Conservation (phyloP, 2,329 filamentous ascomycete genomes). For the Fusarium chlamydosporum region DNA sequence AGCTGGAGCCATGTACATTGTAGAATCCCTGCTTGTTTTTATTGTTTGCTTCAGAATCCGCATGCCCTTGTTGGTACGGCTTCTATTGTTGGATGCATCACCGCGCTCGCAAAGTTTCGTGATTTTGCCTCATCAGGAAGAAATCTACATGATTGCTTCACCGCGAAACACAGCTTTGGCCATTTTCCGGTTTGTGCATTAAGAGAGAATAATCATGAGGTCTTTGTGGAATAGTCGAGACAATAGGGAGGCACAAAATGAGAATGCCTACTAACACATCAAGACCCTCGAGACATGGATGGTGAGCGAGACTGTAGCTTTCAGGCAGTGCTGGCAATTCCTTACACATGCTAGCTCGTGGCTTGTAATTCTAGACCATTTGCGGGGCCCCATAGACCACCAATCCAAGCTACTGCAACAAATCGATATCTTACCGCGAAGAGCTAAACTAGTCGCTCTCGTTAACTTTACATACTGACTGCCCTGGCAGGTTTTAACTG, state of each 20-base stretch:
- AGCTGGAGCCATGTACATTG: conserved; percentile 6
- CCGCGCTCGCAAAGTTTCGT: too few relatives aligned
- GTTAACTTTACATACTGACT: conserved; percentile 11
- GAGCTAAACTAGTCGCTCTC: conserved; percentile 7
- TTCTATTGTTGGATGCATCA: not conserved
- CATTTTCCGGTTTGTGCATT: not conserved
- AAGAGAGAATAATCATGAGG: too few relatives aligned
- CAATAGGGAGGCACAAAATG: too few relatives aligned
- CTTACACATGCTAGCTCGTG: not conserved
- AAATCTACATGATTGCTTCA: not conserved
- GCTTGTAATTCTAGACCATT: conserved; percentile 39
- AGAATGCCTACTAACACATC: not conserved
- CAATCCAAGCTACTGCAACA: not conserved
- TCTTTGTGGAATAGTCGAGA: too few relatives aligned
- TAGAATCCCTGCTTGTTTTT: not conserved
- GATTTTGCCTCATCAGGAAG: too few relatives aligned
- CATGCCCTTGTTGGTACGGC: not conserved
- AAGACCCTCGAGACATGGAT: too few relatives aligned
- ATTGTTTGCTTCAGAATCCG: conserved; percentile 6
- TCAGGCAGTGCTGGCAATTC: not conserved
- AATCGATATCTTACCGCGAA: not conserved
- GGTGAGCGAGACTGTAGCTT: not conserved
- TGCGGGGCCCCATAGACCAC: conserved; percentile 28
- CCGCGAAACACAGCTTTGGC: not conserved
- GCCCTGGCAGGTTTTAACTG: not conserved